Base-by-base conservation (phyloP, 176 grass and related monocot genomes). In the Triticum dicoccoides region DNA sequence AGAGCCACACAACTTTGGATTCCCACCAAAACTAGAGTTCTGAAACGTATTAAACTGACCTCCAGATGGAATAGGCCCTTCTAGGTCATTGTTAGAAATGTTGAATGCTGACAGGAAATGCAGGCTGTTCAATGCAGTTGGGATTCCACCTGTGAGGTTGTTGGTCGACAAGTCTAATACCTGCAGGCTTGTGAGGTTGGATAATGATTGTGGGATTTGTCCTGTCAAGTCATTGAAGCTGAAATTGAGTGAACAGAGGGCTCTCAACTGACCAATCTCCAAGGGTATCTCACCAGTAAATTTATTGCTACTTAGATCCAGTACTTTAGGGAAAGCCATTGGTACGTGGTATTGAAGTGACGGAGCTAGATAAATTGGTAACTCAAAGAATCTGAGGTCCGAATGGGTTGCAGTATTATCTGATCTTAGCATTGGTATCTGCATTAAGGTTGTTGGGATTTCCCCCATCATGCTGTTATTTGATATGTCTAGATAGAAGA, bases 41-140 rank as follows among this genome's bases (percentile, higher is more conserved):
- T 0, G 3, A 58, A 88, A 88, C 18, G 86, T 88, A 29, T 24
- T 20, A 11, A 88, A 78, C 73, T 88, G 86, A 0, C 13, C 59
- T 78, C 61, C 72, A 37, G 11, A 27, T 77, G 86, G 86, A 78
- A 88, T 44, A 5, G 81, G 86, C 25, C 86, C 86, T 65, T 88
- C 44, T 4, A 88, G 80, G 18, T 88, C 71, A 32, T 88, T 88
- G 81, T 84, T 2, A 0, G 86, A 80, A 69, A 84, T 23, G 5
- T 81, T 84, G 64, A 88, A 84, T 15, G n/a, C 6, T 4, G 86
- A 41, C 10, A 88, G 86, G 74, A 88, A 88, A 11, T 84, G 0
- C 5, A 88, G 42, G 2, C 2, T 42, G 0, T 14, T 70, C 33
- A 88, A 11, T 66, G 30, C 58, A 13, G 3, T 0, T 12, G 86